Percentiles rank a stretch among this genome's conserved stretches.
phyloP scores from a whole-genome alignment of 176 grass and related monocot species.

The Avena atlantica region DNA sequence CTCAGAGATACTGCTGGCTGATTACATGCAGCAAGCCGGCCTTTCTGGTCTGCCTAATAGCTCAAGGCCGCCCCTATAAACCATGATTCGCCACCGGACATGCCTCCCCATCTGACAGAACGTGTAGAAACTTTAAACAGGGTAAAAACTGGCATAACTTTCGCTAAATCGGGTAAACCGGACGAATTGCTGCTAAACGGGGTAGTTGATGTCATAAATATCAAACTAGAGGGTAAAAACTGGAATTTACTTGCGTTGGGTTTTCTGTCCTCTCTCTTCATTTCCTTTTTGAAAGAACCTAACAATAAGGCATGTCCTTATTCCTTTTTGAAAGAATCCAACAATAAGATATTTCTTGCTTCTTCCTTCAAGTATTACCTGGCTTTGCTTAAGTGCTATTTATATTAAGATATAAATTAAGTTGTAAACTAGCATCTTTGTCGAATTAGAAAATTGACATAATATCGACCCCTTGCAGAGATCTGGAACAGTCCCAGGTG shows the following conservation, averaged over 20 bases:
- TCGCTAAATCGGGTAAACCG: too few relatives aligned
- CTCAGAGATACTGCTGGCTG: too few relatives aligned
- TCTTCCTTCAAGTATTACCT: not conserved
- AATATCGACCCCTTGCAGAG: slow-evolving; percentile 55
- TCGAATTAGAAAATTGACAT: slow-evolving; percentile 21
- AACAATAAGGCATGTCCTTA: not conserved
- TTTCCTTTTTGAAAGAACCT: not conserved
- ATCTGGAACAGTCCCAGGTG: slow-evolving; percentile 79
- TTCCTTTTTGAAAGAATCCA: not conserved
- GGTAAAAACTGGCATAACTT: too few relatives aligned
- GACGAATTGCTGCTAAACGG: too few relatives aligned
- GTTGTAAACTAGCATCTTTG: slow-evolving; percentile 18
- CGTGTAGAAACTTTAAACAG: too few relatives aligned
- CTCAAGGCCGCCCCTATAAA: too few relatives aligned
- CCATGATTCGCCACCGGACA: too few relatives aligned
- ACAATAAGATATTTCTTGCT: not conserved
- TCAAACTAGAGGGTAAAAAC: too few relatives aligned
- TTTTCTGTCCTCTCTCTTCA: not conserved
- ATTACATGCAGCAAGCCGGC: too few relatives aligned
- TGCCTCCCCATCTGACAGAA: too few relatives aligned
- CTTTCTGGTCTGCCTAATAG: too few relatives aligned
- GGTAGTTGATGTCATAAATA: too few relatives aligned
- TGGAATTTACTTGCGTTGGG: not conserved
- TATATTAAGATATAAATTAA: not conserved
- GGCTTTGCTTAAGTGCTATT: slow-evolving; percentile 16